Conservation (phyloP, 2,329 filamentous ascomycete species). For the Beauveria australis region DNA sequence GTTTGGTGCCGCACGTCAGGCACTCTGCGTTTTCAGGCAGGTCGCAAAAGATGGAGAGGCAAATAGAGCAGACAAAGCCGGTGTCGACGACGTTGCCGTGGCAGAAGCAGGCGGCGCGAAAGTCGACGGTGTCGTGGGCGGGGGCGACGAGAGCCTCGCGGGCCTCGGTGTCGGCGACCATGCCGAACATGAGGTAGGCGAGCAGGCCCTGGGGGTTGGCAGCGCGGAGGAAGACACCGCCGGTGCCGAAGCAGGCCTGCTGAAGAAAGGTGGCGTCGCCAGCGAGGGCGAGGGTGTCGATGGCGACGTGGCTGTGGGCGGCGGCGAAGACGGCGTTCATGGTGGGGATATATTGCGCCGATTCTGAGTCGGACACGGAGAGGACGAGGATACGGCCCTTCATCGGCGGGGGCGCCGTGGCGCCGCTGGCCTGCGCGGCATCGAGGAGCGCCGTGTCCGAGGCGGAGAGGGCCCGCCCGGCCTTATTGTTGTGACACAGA, state of each 20-base stretch:
- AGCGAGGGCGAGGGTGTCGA: slow-evolving; percentile 83
- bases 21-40: slow-evolving; percentile 57
- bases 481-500: slow-evolving; percentile 83
- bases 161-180: slow-evolving; percentile 57
- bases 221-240: slow-evolving; percentile 47
- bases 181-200: slow-evolving; percentile 91
- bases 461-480: slow-evolving; percentile 55
- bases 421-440: slow-evolving; percentile 24
- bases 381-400: slow-evolving; percentile 71
- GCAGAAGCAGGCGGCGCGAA: slow-evolving; percentile 96
- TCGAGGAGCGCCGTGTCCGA: slow-evolving; percentile 38
- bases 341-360: slow-evolving; percentile 91
- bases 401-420: slow-evolving; percentile 22
- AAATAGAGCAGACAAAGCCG: slow-evolving; percentile 93
- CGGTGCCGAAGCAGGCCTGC: slow-evolving; percentile 65
- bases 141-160: slow-evolving; percentile 63
- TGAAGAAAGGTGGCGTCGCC: slow-evolving; percentile 88
- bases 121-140: slow-evolving; percentile 81
- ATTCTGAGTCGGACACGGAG: slow-evolving; percentile 76
- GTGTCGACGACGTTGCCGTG: slow-evolving; percentile 85
- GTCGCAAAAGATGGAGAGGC: slow-evolving; percentile 85
- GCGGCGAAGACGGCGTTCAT: slow-evolving; percentile 99
- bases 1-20: slow-evolving; percentile 72
- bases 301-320: slow-evolving; percentile 76
- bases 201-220: slow-evolving; percentile 62